A percentile compares a stretch with the other conserved stretches of the same genome.
Evolutionary conservation across 768 basidiomycete genomes (phyloP).

Genomic region (Panus rudis): DNA sequence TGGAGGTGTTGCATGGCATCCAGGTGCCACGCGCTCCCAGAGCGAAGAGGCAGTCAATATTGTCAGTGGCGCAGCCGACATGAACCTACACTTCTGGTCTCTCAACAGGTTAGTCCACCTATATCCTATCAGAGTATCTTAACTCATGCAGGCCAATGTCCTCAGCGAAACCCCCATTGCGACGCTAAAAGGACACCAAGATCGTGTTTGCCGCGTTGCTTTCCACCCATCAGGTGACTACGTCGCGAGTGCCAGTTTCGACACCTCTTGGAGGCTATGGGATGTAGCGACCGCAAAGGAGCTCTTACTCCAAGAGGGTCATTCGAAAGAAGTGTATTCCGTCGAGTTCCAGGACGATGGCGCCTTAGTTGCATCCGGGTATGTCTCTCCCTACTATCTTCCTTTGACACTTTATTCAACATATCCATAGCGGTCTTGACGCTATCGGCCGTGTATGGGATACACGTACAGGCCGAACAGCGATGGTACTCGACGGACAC

Average conservation of each 20-base stretch:
- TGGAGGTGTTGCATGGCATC: conserved; percentile 98
- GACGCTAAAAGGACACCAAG: conserved; percentile 80
- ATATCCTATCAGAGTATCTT: background rate
- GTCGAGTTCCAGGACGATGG: conserved; percentile 97
- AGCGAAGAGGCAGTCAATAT: conserved; percentile 65
- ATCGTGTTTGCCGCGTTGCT: conserved; percentile 86
- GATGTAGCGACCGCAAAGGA: conserved; percentile 80
- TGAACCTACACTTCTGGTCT: conserved; percentile 83
- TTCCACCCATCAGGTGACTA: conserved; percentile 96
- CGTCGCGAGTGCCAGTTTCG: conserved; percentile 91
- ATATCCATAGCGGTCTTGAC: conserved; percentile 70
- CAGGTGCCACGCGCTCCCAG: conserved; percentile 75
- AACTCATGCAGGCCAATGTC: conserved; percentile 1
- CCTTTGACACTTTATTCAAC: conserved; percentile 4
- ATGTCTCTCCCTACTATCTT: conserved; percentile 20
- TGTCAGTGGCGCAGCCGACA: conserved; percentile 87
- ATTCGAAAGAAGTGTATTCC: conserved; percentile 93
- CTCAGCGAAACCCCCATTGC: conserved; percentile 80
- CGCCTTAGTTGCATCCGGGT: conserved; percentile 90
- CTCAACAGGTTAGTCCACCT: conserved; percentile 54
- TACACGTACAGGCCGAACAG: conserved; percentile 86
- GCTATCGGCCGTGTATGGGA: conserved; percentile 99
- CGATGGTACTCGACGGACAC: conserved; percentile 97
- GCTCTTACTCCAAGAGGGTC: conserved; percentile 88
- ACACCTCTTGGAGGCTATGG: conserved; percentile 97